A percentile compares a stretch with the other conserved stretches of the same genome.
phyloP scores from a whole-genome alignment of 306 rosid genomes.

The Corylus americana region DNA sequence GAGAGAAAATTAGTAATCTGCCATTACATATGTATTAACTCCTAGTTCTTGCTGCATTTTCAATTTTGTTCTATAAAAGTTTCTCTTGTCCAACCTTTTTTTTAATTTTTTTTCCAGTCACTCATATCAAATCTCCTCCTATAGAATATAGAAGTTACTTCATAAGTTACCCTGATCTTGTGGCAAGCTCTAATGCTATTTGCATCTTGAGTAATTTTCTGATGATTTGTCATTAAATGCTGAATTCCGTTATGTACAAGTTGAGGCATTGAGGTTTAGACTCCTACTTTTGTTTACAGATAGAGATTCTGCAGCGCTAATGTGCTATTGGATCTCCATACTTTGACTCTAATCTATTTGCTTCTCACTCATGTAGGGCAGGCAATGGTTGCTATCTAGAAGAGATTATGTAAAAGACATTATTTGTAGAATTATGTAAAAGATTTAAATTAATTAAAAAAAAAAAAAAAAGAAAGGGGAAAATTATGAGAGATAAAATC shows the following conservation, averaged over 20 bases:
- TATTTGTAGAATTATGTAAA: too few relatives aligned
- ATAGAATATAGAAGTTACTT: conserved; percentile 3
- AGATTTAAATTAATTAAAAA: too few relatives aligned
- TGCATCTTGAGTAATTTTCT: not conserved
- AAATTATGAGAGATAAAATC: too few relatives aligned
- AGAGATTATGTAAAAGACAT: too few relatives aligned
- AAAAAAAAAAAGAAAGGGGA: too few relatives aligned
- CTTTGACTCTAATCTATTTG: not conserved
- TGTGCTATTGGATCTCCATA: not conserved
- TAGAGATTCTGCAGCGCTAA: not conserved
- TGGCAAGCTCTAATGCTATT: not conserved
- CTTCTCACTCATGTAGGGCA: not conserved
- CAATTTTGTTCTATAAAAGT: conserved; percentile 15
- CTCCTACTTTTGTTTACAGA: not conserved
- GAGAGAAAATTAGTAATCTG: not conserved
- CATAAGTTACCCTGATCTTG: not conserved
- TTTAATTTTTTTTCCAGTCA: not conserved
- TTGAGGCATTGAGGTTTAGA: not conserved
- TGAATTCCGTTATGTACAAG: not conserved
- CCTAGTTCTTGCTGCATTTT: not conserved
- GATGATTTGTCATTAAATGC: not conserved
- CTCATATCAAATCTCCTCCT: not conserved
- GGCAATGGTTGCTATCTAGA: not conserved
- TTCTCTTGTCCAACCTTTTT: not conserved
- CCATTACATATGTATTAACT: not conserved